Evolutionary conservation across 352 stramenopile genomes (phyloP).

Genomic region (Phytophthora citricola): DNA sequence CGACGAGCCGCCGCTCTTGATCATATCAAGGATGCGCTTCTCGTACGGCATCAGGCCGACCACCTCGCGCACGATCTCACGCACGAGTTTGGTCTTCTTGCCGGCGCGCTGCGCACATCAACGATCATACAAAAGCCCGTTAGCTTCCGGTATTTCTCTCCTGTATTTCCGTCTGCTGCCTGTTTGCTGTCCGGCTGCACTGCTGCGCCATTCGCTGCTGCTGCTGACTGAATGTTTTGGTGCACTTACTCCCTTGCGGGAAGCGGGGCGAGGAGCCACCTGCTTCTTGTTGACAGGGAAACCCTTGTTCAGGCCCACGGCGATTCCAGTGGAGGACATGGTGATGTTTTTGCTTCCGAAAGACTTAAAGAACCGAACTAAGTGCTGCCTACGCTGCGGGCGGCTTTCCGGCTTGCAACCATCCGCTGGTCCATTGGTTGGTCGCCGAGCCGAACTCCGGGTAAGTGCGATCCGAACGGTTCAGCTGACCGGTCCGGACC

Average conservation of each 20-base stretch:
- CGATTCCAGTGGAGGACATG: slow-evolving; percentile 93
- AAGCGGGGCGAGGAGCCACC: slow-evolving; percentile 83
- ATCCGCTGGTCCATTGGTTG: slow-evolving; percentile 43
- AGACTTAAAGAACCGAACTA: slow-evolving; percentile 90
- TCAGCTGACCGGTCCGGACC: slow-evolving; percentile 29
- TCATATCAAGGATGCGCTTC: slow-evolving; percentile 99
- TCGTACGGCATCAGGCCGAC: slow-evolving; percentile 99
- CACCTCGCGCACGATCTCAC: slow-evolving; percentile 97
- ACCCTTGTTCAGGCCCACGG: slow-evolving; percentile 92
- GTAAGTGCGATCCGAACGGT: slow-evolving; percentile 36
- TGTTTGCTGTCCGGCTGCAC: not conserved
- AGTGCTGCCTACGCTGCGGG: slow-evolving; percentile 15
- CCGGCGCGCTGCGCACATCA: slow-evolving; percentile 65
- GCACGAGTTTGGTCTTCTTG: slow-evolving; percentile 96
- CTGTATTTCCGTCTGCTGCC: slow-evolving; percentile 3
- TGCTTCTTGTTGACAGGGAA: slow-evolving; percentile 94
- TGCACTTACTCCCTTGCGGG: slow-evolving; percentile 92
- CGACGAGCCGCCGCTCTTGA: slow-evolving; percentile 97
- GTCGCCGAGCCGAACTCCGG: slow-evolving; percentile 23
- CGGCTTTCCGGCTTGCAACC: slow-evolving; percentile 4
- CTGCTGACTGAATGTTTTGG: not conserved
- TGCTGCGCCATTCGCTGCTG: slow-evolving; percentile 1
- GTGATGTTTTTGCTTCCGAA: slow-evolving; percentile 84
- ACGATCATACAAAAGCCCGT: slow-evolving; percentile 15
- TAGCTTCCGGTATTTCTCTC: slow-evolving; percentile 11